phyloP scores from a whole-genome alignment of 768 basidiomycete genomes.

The Leccinum pellstonianum region DNA sequence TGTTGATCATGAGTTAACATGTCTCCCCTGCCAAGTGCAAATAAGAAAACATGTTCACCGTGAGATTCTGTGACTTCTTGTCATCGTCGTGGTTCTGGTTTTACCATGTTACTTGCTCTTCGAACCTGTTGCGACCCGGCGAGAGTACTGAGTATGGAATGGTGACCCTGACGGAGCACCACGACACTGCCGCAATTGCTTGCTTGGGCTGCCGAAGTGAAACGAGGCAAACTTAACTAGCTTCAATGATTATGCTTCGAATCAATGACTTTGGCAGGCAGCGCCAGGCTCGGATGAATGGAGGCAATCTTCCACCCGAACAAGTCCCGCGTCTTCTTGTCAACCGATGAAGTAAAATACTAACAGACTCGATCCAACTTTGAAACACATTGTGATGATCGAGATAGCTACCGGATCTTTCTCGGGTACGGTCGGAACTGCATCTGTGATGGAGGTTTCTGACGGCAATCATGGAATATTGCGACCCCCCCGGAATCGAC shows the following conservation, averaged over 20 bases:
- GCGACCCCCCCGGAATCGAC: background rate
- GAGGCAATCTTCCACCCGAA: constrained; percentile 8
- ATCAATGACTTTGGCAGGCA: constrained; percentile 2
- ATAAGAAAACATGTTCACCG: background rate
- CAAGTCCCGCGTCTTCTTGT: constrained; percentile 6
- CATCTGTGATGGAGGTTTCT: background rate
- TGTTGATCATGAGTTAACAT: background rate
- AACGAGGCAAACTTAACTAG: background rate
- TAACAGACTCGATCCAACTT: constrained; percentile 3
- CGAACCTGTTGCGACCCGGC: background rate
- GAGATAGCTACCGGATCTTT: background rate
- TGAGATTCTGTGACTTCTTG: background rate
- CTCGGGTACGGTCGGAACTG: background rate
- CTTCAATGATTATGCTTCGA: constrained; percentile 6
- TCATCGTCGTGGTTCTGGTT: background rate
- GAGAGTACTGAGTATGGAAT: background rate
- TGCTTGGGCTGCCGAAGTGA: background rate
- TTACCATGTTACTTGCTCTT: background rate
- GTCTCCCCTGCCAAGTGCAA: background rate
- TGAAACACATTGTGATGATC: constrained; percentile 1
- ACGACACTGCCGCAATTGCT: background rate
- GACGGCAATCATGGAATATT: constrained; percentile 16
- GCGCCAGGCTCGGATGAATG: constrained; percentile 3
- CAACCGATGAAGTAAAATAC: constrained; percentile 14
- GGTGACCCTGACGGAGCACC: background rate